Conservation (phyloP, 1,139 yeast genomes). For the Saccharomyces hybrid region DNA sequence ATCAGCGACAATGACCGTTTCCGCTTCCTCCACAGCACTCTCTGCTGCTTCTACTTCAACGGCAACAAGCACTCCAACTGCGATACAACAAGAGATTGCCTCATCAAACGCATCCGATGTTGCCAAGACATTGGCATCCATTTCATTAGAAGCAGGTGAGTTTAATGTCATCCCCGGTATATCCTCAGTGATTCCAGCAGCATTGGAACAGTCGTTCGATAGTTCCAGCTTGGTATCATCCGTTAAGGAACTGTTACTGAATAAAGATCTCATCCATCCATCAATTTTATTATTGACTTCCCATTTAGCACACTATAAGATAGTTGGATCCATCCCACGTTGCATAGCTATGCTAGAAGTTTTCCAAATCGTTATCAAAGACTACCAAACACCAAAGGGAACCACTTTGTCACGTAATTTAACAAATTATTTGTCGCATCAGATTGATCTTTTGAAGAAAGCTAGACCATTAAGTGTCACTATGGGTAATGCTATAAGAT, state of each 20-base stretch:
- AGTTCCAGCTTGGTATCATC: constrained; percentile 24
- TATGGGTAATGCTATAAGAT: constrained; percentile 96
- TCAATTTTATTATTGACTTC: constrained; percentile 70
- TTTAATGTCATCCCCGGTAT: constrained; percentile 28
- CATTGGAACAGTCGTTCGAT: constrained; percentile 22
- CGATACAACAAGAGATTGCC: constrained; percentile 3
- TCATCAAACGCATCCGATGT: constrained; percentile 13
- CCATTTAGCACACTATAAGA: constrained; percentile 71
- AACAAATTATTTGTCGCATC: constrained; percentile 81
- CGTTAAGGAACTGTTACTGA: constrained; percentile 28
- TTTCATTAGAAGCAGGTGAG: constrained; percentile 24
- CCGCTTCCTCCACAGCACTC: constrained; percentile 7
- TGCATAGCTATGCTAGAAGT: constrained; percentile 80
- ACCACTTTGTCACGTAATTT: constrained; percentile 82
- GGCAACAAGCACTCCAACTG: constrained; percentile 1
- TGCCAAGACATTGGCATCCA: constrained; percentile 24
- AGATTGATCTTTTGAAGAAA: constrained; percentile 83
- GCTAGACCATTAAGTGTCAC: constrained; percentile 88
- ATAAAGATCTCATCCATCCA: constrained; percentile 68
- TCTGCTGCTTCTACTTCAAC: constrained; percentile 8
- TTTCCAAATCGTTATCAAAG: constrained; percentile 70
- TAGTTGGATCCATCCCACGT: constrained; percentile 85
- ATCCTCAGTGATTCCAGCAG: constrained; percentile 26
- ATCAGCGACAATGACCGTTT: constrained; percentile 5
- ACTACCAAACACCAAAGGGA: constrained; percentile 78